A percentile compares a stretch with the other conserved stretches of the same genome.
These are phyloP conservation scores for Talaromyces piceae DNA, from an alignment of 2,329 filamentous ascomycete species.

Conservation along the genomic window DNA sequence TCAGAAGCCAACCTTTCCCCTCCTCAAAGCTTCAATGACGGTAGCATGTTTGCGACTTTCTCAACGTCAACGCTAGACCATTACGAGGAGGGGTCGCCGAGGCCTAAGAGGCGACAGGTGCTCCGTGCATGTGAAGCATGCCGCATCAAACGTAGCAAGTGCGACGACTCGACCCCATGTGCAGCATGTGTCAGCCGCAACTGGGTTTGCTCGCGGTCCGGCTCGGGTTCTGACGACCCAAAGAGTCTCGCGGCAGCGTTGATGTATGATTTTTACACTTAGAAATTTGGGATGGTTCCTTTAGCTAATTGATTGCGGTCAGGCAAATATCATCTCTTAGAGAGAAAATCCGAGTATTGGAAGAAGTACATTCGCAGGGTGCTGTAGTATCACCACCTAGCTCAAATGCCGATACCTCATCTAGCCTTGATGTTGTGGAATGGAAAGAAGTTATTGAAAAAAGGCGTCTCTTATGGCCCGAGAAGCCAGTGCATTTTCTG, in stretches of 20 bases:
- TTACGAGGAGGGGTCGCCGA: background rate
- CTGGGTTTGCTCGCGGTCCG: background rate
- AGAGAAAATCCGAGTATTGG: background rate
- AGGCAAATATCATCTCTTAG: background rate
- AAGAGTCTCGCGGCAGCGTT: background rate
- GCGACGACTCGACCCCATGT: background rate
- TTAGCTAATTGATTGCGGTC: background rate
- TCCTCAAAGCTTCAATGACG: background rate
- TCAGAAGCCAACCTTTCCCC: background rate
- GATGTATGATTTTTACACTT: background rate
- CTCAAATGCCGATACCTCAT: background rate
- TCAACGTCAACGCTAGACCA: background rate
- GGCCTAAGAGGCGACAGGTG: background rate
- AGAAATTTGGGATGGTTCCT: background rate
- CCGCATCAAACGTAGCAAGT: conserved; percentile 1
- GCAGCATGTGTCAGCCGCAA: background rate
- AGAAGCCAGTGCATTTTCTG: background rate
- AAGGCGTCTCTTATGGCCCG: background rate
- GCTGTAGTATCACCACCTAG: background rate
- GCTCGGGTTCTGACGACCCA: background rate
- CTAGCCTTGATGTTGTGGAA: background rate
- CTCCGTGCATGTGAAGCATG: background rate
- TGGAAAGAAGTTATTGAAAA: background rate
- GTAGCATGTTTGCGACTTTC: background rate
- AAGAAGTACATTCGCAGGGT: background rate